phyloP scores from a whole-genome alignment of 2,329 filamentous ascomycete genomes.

The Aquanectria penicillioides region DNA sequence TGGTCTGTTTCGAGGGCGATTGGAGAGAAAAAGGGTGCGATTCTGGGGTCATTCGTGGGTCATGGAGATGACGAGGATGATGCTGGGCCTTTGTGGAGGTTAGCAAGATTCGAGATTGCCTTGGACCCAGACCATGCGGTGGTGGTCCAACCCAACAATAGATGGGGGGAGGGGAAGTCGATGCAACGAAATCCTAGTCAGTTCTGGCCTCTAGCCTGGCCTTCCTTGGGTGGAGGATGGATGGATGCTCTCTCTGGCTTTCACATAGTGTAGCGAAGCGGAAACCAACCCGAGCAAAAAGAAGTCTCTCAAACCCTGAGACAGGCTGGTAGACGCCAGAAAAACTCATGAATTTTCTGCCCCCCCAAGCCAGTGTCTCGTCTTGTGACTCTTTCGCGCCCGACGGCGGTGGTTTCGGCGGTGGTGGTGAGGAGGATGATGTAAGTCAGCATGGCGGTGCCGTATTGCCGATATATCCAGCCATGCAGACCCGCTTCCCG shows the following conservation, averaged over 20 bases:
- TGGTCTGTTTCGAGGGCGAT: too few species aligned
- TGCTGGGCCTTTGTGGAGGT: background rate
- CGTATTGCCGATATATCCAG: slow-evolving; percentile 35
- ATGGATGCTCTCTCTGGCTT: too few species aligned
- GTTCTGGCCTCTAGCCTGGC: too few species aligned
- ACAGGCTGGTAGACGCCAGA: too few species aligned
- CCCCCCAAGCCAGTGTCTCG: background rate
- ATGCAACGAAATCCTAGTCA: too few species aligned
- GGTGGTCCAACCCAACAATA: too few species aligned
- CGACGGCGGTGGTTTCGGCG: too few species aligned
- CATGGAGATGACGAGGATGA: background rate
- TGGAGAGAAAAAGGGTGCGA: background rate
- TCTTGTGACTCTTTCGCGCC: background rate
- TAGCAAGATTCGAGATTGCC: background rate
- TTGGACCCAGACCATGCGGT: too few species aligned
- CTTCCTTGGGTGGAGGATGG: too few species aligned
- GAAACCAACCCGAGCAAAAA: too few species aligned
- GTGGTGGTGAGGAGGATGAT: slow-evolving; percentile 15
- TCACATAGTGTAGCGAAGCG: too few species aligned
- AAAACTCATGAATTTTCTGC: background rate
- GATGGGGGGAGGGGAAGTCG: background rate
- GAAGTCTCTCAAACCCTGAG: background rate
- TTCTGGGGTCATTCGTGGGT: slow-evolving; percentile 1
- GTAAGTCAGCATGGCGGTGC: slow-evolving; percentile 30
- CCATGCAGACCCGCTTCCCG: background rate